Base-by-base conservation (phyloP, 2,329 filamentous ascomycete species). In the Leptographium galeiforme region DNA sequence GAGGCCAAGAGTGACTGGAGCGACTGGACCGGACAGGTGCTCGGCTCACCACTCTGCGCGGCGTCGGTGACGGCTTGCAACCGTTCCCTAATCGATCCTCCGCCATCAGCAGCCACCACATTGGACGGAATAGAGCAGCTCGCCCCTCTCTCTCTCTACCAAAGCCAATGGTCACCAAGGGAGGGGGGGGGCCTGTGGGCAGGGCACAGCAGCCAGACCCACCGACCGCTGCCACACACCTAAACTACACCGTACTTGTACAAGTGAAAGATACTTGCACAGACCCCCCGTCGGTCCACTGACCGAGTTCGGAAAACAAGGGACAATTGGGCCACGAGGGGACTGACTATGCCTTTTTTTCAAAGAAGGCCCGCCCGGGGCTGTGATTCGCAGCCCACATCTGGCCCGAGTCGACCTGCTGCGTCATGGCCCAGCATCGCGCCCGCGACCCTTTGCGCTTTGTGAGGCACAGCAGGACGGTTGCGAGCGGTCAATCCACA, bases 311-410 rank as follows among this genome's bases (percentile, higher is more conserved):
- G 56, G 55, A 56, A 58, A 53, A 41, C 52, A 53, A 46, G 54
- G 53, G 41, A 48, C 32, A 34, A 33, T n/a, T 49, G 30, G 33
- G 33, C 39, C 45, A 46, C 12, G 34, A 48, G 47, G 36, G 45
- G 44, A 32, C 50, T 18, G 44, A 32, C 50, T 18, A 39, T 43
- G 47, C 25, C 25, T 25, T 25, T 46, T 45, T 38, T 57, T 47
- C 48, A 56, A 53, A 57, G 4, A 50, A 50, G 51, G 36, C 45
- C 44, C 39, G 30, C 44, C 30, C 50, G 33, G 54, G 36, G 53
- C 55, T 58, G 30, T 59, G 58, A 59, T 62, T 61, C 57, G 58
- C 55, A 57, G 48, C 33, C 40, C 25, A 47, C 19, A 38, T 40
- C 48, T 53, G 53, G 39, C 50, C 25, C 53, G 47, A 54, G 52